phyloP scores from a whole-genome alignment of 2,329 filamentous ascomycete genomes.

The Seiridium unicorne region DNA sequence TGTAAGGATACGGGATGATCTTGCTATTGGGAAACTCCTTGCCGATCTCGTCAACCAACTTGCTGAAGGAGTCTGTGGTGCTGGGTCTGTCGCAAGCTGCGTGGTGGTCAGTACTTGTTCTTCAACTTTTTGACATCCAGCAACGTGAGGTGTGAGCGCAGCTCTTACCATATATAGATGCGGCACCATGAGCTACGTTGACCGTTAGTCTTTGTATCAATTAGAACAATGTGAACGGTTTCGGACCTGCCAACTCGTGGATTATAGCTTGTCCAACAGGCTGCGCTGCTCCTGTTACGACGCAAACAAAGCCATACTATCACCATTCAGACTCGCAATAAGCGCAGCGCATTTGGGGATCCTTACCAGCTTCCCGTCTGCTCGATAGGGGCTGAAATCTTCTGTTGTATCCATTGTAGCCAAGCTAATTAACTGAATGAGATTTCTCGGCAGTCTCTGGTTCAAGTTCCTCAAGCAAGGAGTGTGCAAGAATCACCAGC shows the following conservation, averaged over 20 bases:
- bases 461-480: no score
- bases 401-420: constrained; percentile 16
- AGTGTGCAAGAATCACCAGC: no score
- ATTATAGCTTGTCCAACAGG: constrained; percentile 60
- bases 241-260: constrained; percentile 53
- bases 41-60: constrained; percentile 39
- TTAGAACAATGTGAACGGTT: no score
- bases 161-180: constrained; percentile 55
- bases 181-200: constrained; percentile 56
- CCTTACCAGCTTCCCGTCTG: constrained; percentile 25
- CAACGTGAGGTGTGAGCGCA: neutral
- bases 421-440: no score
- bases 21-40: constrained; percentile 53
- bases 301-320: constrained; percentile 64
- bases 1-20: constrained; percentile 60
- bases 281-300: constrained; percentile 61
- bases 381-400: constrained; percentile 19
- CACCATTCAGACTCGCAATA: constrained; percentile 1
- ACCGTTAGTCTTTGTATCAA: no score
- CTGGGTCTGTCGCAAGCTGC: constrained; percentile 47
- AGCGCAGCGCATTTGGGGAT: neutral
- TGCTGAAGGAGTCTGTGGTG: constrained; percentile 34
- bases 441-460: no score
- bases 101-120: constrained; percentile 13
- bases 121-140: neutral